These are phyloP conservation scores for Zygosaccharomyces bisporus DNA, from an alignment of 805 yeast genomes.

Conservation along the genomic window DNA sequence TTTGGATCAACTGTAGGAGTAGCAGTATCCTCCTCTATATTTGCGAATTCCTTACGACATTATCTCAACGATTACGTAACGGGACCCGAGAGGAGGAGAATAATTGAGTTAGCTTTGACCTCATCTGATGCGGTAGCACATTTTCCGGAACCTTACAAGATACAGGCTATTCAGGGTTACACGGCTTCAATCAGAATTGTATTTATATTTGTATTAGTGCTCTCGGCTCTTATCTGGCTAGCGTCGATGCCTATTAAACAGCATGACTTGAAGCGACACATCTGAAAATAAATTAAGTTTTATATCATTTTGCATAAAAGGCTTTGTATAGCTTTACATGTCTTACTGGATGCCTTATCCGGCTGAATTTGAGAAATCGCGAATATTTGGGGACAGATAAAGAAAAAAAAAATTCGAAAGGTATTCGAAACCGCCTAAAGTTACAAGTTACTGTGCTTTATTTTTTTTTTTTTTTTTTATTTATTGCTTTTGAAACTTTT, in stretches of 20 bases:
- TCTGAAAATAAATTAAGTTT: not conserved
- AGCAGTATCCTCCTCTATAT: constrained; percentile 13
- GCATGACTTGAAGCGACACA: constrained; percentile 5
- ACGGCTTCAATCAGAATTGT: constrained; percentile 8
- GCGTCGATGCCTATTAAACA: constrained; percentile 2
- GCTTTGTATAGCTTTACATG: too few relatives aligned
- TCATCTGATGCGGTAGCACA: constrained; percentile 11
- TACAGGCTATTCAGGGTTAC: constrained; percentile 10
- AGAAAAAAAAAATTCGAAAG: too few relatives aligned
- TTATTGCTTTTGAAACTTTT: too few relatives aligned
- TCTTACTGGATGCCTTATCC: too few relatives aligned
- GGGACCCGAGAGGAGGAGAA: constrained; percentile 6
- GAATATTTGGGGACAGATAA: too few relatives aligned
- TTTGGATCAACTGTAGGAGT: constrained; percentile 34
- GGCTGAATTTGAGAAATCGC: too few relatives aligned
- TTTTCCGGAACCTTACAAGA: constrained; percentile 6
- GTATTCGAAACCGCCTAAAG: too few relatives aligned
- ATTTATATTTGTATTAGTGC: constrained; percentile 7
- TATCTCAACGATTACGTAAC: constrained; percentile 7
- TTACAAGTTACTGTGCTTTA: too few relatives aligned
- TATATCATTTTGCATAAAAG: too few relatives aligned
- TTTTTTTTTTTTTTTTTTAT: too few relatives aligned
- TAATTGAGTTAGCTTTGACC: constrained; percentile 9
- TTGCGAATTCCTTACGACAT: constrained; percentile 10
- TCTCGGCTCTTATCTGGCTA: constrained; percentile 7